Base-by-base conservation (phyloP, 345 rosid genomes). In the Garcia nutans region DNA sequence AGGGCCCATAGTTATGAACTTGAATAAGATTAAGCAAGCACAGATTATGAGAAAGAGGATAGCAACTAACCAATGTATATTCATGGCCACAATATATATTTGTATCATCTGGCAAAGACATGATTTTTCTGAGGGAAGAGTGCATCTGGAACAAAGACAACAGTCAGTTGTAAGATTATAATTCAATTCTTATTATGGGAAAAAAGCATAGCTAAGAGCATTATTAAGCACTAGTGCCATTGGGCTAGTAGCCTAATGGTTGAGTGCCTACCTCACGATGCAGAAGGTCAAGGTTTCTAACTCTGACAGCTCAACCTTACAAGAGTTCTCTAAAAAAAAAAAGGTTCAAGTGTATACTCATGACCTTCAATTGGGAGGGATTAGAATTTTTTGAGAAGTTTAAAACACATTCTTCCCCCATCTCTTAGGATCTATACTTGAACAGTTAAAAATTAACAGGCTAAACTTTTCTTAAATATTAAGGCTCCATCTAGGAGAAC, bases 1-100 rank as follows among this genome's bases (percentile, higher is more conserved):
- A 82, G 71, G 19, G 69, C 73, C 13, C 50, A 19, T 10, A 44
- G 41, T 26, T 17, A 67, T 19, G 22, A 79, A 64, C 56, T 82
- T 61, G 37, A 70, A 60, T 65, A 68, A 0, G 65, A 73, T 55
- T 8, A 68, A 71, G 49, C 61, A 56, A 65, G 6, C 44, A 55
- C 22, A 64, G 44, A 56, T 58, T 22, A 37, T 70, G 12, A 23
- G 19, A 72, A n/a, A 31, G 49, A 58, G 28, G 10, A 24, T 59
- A 54, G 67, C 5, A 76, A 84, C 97, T 76, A 74, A 96, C 99
- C 92, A 93, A 85, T 49, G 98, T 96, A 77, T 96, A 90, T 80
- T 96, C 99, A 31, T 94, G 97, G 52, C 99, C 93, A 20, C 97
- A 96, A 76, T 92, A 96, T 79, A 96, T 78, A 74, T 77, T 81